phyloP scores from a whole-genome alignment of 1,139 yeast genomes.

The Lodderomyces elongisporus region DNA sequence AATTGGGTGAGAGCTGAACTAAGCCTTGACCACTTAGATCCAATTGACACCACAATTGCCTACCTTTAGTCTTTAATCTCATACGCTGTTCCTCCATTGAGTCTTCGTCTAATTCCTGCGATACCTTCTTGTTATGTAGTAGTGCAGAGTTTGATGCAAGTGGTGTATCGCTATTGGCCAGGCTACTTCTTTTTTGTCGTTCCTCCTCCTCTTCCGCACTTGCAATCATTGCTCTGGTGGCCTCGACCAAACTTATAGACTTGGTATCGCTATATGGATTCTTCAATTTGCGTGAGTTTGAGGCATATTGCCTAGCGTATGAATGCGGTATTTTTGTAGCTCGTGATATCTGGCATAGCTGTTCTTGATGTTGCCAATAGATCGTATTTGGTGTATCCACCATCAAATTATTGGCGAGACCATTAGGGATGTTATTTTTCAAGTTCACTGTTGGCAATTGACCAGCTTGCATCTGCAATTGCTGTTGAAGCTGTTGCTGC shows the following conservation, averaged over 20 bases:
- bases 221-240: conserved; percentile 47
- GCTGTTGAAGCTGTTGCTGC: conserved; percentile 12
- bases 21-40: conserved; percentile 91
- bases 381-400: conserved; percentile 49
- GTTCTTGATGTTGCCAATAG: conserved; percentile 86
- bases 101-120: conserved; percentile 60
- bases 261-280: conserved; percentile 42
- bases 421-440: conserved; percentile 22
- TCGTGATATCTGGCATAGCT: conserved; percentile 73
- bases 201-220: conserved; percentile 41
- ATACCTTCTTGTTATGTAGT: conserved; percentile 58
- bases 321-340: conserved; percentile 72
- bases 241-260: conserved; percentile 47
- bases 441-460: conserved; percentile 23
- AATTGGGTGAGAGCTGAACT: conserved; percentile 59
- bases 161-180: conserved; percentile 20
- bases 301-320: conserved; percentile 90
- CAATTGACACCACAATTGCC: conserved; percentile 90
- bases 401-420: no score
- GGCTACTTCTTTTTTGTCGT: conserved; percentile 19
- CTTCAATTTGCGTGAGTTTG: conserved; percentile 59
- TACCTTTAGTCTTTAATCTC: conserved; percentile 63
- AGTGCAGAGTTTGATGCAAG: conserved; percentile 38
- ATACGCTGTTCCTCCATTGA: conserved; percentile 72
- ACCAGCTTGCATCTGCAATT: conserved; percentile 18